Percentiles rank a stretch among this genome's conserved stretches.
phyloP scores from a whole-genome alignment of 768 basidiomycete genomes.

The Atractiella rhizophila region DNA sequence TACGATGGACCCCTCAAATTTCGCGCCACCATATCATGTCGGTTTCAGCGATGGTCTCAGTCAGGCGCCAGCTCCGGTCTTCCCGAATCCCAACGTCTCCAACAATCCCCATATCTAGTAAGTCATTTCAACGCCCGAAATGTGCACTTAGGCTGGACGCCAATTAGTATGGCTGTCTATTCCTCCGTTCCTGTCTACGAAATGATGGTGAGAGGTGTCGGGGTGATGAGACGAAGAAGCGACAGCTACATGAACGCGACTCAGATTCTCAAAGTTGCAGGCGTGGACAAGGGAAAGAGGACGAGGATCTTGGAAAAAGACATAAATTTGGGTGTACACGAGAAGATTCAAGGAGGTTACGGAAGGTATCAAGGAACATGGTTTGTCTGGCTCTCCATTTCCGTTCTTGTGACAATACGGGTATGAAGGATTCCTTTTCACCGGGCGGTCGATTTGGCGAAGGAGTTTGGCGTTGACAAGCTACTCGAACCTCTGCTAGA shows the following conservation, averaged over 20 bases:
- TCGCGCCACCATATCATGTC: no score
- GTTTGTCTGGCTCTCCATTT: constrained; percentile 17
- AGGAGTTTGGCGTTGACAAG: constrained; percentile 70
- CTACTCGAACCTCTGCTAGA: constrained; percentile 77
- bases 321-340: constrained; percentile 40
- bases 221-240: constrained; percentile 83
- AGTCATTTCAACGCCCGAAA: no score
- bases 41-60: no score
- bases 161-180: constrained; percentile 13
- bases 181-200: constrained; percentile 43
- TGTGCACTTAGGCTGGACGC: no score
- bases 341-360: constrained; percentile 96
- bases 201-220: constrained; percentile 93
- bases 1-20: no score
- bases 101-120: no score
- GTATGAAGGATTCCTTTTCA: constrained; percentile 71
- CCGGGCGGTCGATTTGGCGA: constrained; percentile 70
- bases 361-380: constrained; percentile 99
- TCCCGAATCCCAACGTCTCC: no score
- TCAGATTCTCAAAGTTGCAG: constrained; percentile 94
- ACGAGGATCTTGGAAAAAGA: constrained; percentile 89
- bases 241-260: constrained; percentile 97
- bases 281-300: constrained; percentile 81
- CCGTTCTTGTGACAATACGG: not conserved
- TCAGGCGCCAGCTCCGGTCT: no score